These are phyloP conservation scores for Sarocladium strictum DNA, from an alignment of 2,329 filamentous ascomycete genomes.

Conservation along the genomic window DNA sequence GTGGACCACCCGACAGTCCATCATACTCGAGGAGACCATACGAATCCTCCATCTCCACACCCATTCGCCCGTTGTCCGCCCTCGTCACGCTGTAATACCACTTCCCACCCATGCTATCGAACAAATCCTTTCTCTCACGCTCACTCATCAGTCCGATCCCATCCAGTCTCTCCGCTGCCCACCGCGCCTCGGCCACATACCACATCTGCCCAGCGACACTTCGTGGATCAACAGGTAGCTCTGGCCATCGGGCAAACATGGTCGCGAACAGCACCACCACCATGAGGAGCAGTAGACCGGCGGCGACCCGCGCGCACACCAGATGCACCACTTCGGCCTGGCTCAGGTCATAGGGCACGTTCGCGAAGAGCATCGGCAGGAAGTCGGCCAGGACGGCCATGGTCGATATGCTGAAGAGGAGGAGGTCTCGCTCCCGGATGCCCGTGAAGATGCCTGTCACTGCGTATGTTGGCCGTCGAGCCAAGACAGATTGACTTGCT, in stretches of 20 bases:
- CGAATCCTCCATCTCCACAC: constrained; percentile 6
- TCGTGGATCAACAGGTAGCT: constrained; percentile 40
- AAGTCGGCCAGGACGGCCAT: constrained; percentile 42
- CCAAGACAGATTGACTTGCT: constrained; percentile 31
- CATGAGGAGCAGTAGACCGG: constrained; percentile 36
- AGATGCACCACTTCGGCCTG: constrained; percentile 32
- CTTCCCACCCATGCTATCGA: not conserved
- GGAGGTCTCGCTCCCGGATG: constrained; percentile 23
- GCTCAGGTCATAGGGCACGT: constrained; percentile 39
- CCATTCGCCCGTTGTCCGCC: not conserved
- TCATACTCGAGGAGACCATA: constrained; percentile 5
- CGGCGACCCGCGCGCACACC: constrained; percentile 33
- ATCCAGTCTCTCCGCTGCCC: not conserved
- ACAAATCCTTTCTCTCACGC: not conserved
- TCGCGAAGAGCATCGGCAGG: constrained; percentile 43
- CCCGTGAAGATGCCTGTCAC: constrained; percentile 34
- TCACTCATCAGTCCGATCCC: not conserved
- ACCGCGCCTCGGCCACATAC: constrained; percentile 24
- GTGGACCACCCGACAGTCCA: not conserved
- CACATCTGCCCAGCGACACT: constrained; percentile 40
- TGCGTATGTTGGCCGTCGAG: constrained; percentile 36
- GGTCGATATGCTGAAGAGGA: constrained; percentile 33
- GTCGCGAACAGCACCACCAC: constrained; percentile 31
- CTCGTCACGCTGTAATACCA: not conserved
- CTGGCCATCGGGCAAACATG: constrained; percentile 36